Base-by-base conservation (phyloP, 1,284 basidiomycete genomes). In the Boletus semigastroideus region DNA sequence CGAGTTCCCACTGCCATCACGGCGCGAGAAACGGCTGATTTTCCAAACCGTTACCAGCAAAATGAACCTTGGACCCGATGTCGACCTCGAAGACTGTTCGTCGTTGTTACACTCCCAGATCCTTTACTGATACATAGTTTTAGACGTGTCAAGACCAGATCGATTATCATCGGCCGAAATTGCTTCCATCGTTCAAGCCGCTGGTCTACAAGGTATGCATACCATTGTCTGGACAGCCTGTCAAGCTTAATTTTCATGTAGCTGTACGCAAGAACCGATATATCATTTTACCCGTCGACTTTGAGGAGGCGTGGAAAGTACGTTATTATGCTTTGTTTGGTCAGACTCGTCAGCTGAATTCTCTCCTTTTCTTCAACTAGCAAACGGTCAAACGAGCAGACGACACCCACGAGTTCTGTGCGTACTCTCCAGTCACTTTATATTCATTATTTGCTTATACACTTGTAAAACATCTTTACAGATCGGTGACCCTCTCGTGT, bases 291-390 rank as follows among this genome's bases (percentile, higher is more conserved):
- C 96, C 97, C 0, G 84, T 90, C 30, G 97, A 99, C 80, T 99
- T 98, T 69, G 97, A 99, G 71, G 94, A 98, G 73, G 92, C 93
- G 65, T 98, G 94, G 94, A 98, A 97, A 81, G 92, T 95, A 62
- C 68, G 89, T 83, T 80, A 58, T 82, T 73, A 57, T 72, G 61
- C 54, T 39, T 57, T 72, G 58, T 74, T 80, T 79, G 72, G 62
- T 59, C 39, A 22, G 46, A 48, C 64, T 60, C 37, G 51, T 62
- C 60, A 69, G 66, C 71, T 75, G 74, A 68, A 69, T 58, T 68
- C 61, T 64, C 67, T 59, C 55, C 20, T 68, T 48, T 69, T 61
- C 62, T 69, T 58, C 67, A 61, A 62, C 60, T 73, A 92, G 87
- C 87, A 93, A 92, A 90, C 88, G 46, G 91, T 97, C 82, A 97